phyloP scores from a whole-genome alignment of 768 basidiomycete genomes.

The Hypholoma fasciculare region DNA sequence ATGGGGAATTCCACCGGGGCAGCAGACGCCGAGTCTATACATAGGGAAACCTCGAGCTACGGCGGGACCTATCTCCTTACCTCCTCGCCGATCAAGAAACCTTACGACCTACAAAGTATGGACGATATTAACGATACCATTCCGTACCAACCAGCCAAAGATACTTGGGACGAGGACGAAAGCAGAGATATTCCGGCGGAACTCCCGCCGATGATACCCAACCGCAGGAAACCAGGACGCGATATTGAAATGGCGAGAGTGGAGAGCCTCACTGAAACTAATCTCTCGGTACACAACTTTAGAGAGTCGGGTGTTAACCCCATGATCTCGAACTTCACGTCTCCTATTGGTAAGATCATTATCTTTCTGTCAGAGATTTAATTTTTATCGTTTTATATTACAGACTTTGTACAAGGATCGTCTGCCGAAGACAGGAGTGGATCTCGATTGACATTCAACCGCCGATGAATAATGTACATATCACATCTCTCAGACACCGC shows the following conservation, averaged over 20 bases:
- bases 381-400: conserved; percentile 20
- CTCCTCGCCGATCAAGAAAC: conserved; percentile 31
- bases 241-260: conserved; percentile 38
- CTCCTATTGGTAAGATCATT: conserved; percentile 63
- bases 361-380: not conserved
- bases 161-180: conserved; percentile 31
- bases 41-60: conserved; percentile 18
- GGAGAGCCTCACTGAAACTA: conserved; percentile 38
- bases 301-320: conserved; percentile 40
- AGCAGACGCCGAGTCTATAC: conserved; percentile 22
- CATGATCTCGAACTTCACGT: conserved; percentile 64
- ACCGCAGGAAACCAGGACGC: conserved; percentile 36
- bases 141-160: conserved; percentile 8
- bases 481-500: not conserved
- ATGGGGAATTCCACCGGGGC: conserved; percentile 20
- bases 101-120: conserved; percentile 18
- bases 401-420: conserved; percentile 13
- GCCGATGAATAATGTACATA: conserved; percentile 15
- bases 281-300: conserved; percentile 43
- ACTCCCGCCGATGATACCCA: conserved; percentile 39
- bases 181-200: conserved; percentile 25
- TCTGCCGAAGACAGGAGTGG: conserved; percentile 10
- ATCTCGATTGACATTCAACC: conserved; percentile 35
- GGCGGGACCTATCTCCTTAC: conserved; percentile 34
- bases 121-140: conserved; percentile 16